Evolutionary conservation across 805 yeast species (phyloP).

Genomic region (Kazachstania martiniae): DNA sequence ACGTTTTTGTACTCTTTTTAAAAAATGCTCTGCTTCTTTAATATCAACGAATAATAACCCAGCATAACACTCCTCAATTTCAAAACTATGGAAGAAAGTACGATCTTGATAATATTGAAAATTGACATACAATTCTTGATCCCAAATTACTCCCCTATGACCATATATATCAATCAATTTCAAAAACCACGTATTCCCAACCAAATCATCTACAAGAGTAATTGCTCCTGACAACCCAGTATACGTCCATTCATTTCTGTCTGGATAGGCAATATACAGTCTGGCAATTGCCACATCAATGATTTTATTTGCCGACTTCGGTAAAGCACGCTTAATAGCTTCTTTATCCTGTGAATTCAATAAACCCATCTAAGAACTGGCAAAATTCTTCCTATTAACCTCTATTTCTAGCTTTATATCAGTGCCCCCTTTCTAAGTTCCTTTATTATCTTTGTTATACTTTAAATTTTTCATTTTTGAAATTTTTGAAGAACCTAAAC

Average conservation of each 20-base stretch:
- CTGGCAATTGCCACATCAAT: slow-evolving; percentile 86
- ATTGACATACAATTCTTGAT: slow-evolving; percentile 83
- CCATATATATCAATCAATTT: slow-evolving; percentile 82
- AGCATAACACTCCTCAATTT: slow-evolving; percentile 77
- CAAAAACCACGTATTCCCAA: slow-evolving; percentile 87
- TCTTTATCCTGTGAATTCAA: slow-evolving; percentile 63
- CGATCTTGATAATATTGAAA: slow-evolving; percentile 90
- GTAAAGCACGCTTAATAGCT: slow-evolving; percentile 77
- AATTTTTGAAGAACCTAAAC: no score
- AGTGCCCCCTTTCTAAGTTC: no score
- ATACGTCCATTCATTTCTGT: slow-evolving; percentile 67
- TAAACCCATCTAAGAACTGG: no score
- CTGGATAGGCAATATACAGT: slow-evolving; percentile 82
- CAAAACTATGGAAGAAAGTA: slow-evolving; percentile 89
- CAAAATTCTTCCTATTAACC: no score
- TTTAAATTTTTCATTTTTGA: no score
- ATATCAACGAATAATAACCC: slow-evolving; percentile 87
- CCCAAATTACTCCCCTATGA: slow-evolving; percentile 87
- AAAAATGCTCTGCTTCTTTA: slow-evolving; percentile 76
- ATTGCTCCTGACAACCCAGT: slow-evolving; percentile 89
- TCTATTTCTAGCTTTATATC: no score
- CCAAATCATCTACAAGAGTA: slow-evolving; percentile 79
- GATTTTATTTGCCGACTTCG: slow-evolving; percentile 78
- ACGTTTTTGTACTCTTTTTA: slow-evolving; percentile 61
- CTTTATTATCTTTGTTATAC: no score